Percentiles rank a stretch among this genome's conserved stretches.
Evolutionary conservation across 1,284 basidiomycete species (phyloP).

Genomic region (Apiotrichum veenhuisii): DNA sequence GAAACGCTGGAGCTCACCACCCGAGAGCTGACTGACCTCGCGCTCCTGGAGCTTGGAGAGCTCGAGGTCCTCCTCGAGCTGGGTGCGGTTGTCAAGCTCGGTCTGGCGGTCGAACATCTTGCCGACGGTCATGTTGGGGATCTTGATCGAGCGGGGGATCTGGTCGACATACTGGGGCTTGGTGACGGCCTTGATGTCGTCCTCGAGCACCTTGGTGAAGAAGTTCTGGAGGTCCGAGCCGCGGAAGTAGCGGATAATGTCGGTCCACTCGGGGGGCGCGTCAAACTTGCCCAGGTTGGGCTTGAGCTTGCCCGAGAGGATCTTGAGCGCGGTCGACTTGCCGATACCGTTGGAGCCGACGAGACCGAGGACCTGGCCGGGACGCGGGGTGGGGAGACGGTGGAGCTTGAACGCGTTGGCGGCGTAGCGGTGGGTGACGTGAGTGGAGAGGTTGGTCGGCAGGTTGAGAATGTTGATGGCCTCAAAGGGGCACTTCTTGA

Average conservation of each 20-base stretch:
- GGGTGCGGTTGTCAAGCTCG: constrained; percentile 65
- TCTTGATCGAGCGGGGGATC: constrained; percentile 89
- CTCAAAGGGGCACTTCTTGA: constrained; percentile 98
- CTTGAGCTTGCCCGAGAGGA: constrained; percentile 91
- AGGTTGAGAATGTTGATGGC: constrained; percentile 96
- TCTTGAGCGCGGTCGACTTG: constrained; percentile 93
- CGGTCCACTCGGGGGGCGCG: constrained; percentile 94
- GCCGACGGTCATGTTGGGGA: constrained; percentile 70
- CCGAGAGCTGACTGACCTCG: constrained; percentile 78
- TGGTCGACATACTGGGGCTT: constrained; percentile 99
- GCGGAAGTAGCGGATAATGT: constrained; percentile 94
- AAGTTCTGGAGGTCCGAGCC: constrained; percentile 97
- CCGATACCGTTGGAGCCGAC: constrained; percentile 98
- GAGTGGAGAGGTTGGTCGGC: constrained; percentile 86
- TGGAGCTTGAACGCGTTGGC: constrained; percentile 98
- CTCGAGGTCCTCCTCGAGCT: constrained; percentile 77
- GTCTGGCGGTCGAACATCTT: constrained; percentile 71
- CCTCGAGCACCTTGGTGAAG: constrained; percentile 97
- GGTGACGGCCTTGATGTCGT: constrained; percentile 94
- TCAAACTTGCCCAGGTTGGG: constrained; percentile 55
- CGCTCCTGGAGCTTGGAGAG: constrained; percentile 77
- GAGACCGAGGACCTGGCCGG: constrained; percentile 90
- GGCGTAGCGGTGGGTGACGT: constrained; percentile 94
- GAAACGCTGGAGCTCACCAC: constrained; percentile 94
- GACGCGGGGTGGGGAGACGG: constrained; percentile 87